phyloP scores from a whole-genome alignment of 2,329 filamentous ascomycete genomes.

The Pseudogymnoascus verrucosus region DNA sequence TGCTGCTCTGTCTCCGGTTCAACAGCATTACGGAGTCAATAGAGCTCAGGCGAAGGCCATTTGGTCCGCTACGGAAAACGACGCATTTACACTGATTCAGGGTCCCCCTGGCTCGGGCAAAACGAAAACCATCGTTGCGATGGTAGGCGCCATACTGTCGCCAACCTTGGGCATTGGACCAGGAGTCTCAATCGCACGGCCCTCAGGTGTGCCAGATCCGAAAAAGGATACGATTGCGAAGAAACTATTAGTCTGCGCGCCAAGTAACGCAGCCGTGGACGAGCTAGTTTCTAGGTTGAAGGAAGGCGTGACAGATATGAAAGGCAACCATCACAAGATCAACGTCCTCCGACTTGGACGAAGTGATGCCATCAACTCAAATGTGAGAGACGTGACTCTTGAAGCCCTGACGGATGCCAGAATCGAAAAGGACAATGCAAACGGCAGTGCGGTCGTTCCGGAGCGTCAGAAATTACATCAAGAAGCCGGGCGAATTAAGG shows the following conservation, averaged over 20 bases:
- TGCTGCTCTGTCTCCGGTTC: constrained; percentile 59
- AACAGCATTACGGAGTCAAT: constrained; percentile 77
- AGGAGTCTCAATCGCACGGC: constrained; percentile 38
- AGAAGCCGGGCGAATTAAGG: constrained; percentile 65
- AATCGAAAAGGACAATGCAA: constrained; percentile 53
- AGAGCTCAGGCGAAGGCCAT: constrained; percentile 85
- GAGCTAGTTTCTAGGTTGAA: constrained; percentile 92
- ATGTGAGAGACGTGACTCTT: constrained; percentile 83
- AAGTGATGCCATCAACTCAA: constrained; percentile 83
- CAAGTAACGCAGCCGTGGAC: constrained; percentile 95
- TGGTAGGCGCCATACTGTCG: constrained; percentile 80
- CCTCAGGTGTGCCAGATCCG: constrained; percentile 27
- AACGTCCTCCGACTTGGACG: constrained; percentile 85
- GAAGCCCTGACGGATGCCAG: constrained; percentile 81
- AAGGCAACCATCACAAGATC: constrained; percentile 65
- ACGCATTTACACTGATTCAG: constrained; percentile 94
- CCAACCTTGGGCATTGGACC: constrained; percentile 37
- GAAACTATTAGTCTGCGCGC: constrained; percentile 93
- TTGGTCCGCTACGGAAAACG: constrained; percentile 85
- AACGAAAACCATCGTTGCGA: constrained; percentile 95
- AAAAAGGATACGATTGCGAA: constrained; percentile 44
- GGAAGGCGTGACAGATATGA: constrained; percentile 69
- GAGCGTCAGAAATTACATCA: constrained; percentile 53
- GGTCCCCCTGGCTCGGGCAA: constrained; percentile 95
- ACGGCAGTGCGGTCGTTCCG: constrained; percentile 44